phyloP scores from a whole-genome alignment of 2,329 filamentous ascomycete genomes.

The Neofusicoccum parvum region DNA sequence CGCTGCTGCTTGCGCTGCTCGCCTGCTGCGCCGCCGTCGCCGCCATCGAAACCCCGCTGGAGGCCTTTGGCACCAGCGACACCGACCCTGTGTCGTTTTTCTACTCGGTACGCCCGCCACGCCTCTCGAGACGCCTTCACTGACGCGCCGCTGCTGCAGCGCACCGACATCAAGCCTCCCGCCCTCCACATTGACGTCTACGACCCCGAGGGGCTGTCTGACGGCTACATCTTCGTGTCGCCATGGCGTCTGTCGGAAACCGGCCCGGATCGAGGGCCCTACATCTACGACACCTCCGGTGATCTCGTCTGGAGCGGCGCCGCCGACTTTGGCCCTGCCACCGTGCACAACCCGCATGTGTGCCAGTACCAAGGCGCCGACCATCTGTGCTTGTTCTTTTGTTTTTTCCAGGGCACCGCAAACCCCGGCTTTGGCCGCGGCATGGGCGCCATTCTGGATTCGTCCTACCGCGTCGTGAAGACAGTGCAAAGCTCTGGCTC shows the following conservation, averaged over 20 bases:
- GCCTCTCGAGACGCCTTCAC: neutral
- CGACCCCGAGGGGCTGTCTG: too few relatives aligned
- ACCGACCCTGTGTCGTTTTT: neutral
- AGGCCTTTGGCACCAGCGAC: neutral
- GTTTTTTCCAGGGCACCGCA: constrained; percentile 54
- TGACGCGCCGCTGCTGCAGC: too few relatives aligned
- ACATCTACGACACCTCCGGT: constrained; percentile 52
- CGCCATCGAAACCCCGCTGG: too few relatives aligned
- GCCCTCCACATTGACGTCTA: too few relatives aligned
- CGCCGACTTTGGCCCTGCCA: constrained; percentile 50
- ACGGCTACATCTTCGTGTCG: constrained; percentile 54
- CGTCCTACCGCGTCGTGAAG: constrained; percentile 51
- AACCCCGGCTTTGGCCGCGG: constrained; percentile 55
- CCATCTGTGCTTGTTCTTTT: constrained; percentile 44
- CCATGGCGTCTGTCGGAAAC: constrained; percentile 42
- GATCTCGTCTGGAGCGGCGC: constrained; percentile 55
- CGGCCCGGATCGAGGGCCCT: constrained; percentile 50
- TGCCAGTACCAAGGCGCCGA: constrained; percentile 53
- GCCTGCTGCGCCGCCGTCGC: neutral
- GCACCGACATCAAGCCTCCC: too few relatives aligned
- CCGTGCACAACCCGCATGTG: constrained; percentile 50
- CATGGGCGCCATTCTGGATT: constrained; percentile 56
- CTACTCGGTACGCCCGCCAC: neutral
- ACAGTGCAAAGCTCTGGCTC: constrained; percentile 42
- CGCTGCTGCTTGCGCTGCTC: neutral